These are phyloP conservation scores for Claviceps pusilla DNA, from an alignment of 2,329 filamentous ascomycete genomes.

Conservation along the genomic window DNA sequence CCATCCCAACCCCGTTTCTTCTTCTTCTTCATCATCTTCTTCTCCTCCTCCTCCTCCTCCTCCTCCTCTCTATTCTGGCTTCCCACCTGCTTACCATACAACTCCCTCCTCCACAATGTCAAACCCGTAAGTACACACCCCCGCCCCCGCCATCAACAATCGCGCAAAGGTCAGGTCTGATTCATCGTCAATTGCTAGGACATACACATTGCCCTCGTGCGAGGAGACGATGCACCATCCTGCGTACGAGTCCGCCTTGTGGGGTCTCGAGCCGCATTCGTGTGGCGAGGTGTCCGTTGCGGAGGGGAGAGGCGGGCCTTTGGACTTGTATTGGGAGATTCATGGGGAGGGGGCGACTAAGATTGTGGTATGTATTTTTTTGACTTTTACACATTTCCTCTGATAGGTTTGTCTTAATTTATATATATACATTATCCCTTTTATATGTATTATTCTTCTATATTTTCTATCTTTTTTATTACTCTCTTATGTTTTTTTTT, in stretches of 20 bases:
- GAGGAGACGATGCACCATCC: constrained; percentile 49
- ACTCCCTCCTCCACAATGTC: not conserved
- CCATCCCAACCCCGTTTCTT: too few species aligned
- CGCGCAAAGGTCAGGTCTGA: not conserved
- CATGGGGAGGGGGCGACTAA: constrained; percentile 61
- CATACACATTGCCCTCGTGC: constrained; percentile 25
- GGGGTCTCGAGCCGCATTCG: constrained; percentile 51
- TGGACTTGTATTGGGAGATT: constrained; percentile 65
- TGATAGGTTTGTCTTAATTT: not conserved
- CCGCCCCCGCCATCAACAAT: too few species aligned
- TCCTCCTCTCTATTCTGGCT: too few species aligned
- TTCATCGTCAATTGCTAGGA: not conserved
- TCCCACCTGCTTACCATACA: too few species aligned
- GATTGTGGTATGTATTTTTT: constrained; percentile 48
- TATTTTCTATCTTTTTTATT: too few species aligned
- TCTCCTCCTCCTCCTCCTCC: too few species aligned
- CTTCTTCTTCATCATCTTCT: too few species aligned
- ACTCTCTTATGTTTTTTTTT: too few species aligned
- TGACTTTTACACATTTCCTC: too few species aligned
- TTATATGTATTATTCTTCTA: too few species aligned
- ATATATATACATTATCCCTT: not conserved
- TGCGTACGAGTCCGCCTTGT: constrained; percentile 51
- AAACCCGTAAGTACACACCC: not conserved
- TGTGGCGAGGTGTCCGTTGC: constrained; percentile 50
- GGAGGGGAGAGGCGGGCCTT: constrained; percentile 55